Percentiles rank a stretch among this genome's conserved stretches.
Evolutionary conservation across 768 basidiomycete genomes (phyloP).

Genomic region (Phanerodontia chrysosporium): DNA sequence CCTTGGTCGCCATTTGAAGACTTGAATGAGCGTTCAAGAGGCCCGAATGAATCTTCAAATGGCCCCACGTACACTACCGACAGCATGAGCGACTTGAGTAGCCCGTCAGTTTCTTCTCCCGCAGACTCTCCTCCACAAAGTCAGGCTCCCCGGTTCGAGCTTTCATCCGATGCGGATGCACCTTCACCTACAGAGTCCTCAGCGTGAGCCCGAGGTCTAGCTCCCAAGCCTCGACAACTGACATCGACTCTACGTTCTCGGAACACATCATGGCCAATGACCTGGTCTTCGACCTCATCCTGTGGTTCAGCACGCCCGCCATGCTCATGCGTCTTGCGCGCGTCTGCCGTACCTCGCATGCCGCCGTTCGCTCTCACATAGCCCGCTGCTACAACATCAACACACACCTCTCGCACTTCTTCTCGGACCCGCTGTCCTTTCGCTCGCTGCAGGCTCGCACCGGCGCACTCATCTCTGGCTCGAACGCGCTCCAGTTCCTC

Average conservation of each 20-base stretch:
- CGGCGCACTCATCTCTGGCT: slow-evolving; percentile 48
- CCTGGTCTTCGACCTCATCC: slow-evolving; percentile 12
- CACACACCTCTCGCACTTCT: slow-evolving; percentile 32
- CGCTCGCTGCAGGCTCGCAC: slow-evolving; percentile 40
- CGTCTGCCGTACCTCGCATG: slow-evolving; percentile 16
- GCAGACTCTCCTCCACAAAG: not conserved
- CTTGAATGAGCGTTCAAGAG: not conserved
- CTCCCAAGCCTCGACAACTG: not conserved
- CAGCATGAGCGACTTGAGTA: not conserved
- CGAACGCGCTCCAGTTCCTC: slow-evolving; percentile 49
- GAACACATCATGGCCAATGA: slow-evolving; percentile 1
- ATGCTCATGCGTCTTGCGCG: slow-evolving; percentile 10
- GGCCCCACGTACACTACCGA: not conserved
- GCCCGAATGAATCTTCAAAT: not conserved
- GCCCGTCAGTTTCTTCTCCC: not conserved
- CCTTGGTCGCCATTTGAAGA: not conserved
- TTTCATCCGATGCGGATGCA: too few relatives aligned
- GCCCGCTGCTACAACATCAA: slow-evolving; percentile 32
- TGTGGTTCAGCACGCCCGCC: slow-evolving; percentile 8
- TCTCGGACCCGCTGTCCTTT: slow-evolving; percentile 35
- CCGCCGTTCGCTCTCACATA: slow-evolving; percentile 20
- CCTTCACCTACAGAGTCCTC: too few relatives aligned
- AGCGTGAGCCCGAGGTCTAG: not conserved
- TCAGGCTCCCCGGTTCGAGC: not conserved
- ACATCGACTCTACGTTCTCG: not conserved